phyloP scores from a whole-genome alignment of 805 yeast genomes.

The Candida ulmi region DNA sequence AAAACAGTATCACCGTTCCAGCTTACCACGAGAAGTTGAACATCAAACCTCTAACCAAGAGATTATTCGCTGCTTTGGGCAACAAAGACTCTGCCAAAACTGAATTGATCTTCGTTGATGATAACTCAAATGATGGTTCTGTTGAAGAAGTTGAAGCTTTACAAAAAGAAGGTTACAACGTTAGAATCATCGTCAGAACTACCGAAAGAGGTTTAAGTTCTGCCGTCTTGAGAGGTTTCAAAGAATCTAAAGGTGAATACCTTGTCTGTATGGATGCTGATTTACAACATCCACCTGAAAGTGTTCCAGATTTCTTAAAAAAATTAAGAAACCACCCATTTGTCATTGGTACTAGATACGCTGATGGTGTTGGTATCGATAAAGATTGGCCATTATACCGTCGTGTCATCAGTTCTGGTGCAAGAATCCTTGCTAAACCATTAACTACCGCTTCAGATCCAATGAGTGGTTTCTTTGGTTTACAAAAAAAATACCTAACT shows the following conservation, averaged over 20 bases:
- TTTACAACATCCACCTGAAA: slow-evolving; percentile 48
- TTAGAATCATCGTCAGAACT: slow-evolving; percentile 43
- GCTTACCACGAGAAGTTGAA: slow-evolving; percentile 46
- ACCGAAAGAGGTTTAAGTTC: slow-evolving; percentile 45
- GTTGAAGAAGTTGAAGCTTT: slow-evolving; percentile 44
- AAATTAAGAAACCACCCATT: slow-evolving; percentile 36
- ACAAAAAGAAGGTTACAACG: slow-evolving; percentile 41
- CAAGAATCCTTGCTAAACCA: slow-evolving; percentile 43
- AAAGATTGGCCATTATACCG: slow-evolving; percentile 49
- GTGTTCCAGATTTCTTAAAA: slow-evolving; percentile 39
- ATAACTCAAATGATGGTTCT: slow-evolving; percentile 46
- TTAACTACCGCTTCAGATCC: slow-evolving; percentile 48
- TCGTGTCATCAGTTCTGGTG: slow-evolving; percentile 43
- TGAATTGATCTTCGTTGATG: slow-evolving; percentile 46
- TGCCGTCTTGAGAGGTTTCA: slow-evolving; percentile 44
- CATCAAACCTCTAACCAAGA: slow-evolving; percentile 42
- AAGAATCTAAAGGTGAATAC: slow-evolving; percentile 41
- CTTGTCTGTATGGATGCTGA: slow-evolving; percentile 50
- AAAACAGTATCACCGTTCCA: slow-evolving; percentile 40
- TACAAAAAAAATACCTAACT: slow-evolving; percentile 38
- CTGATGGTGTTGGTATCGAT: slow-evolving; percentile 50
- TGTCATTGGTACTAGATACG: slow-evolving; percentile 46
- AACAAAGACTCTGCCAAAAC: slow-evolving; percentile 34
- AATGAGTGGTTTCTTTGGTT: slow-evolving; percentile 48
- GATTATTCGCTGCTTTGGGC: slow-evolving; percentile 44